Percentiles rank a stretch among this genome's conserved stretches.
These are phyloP conservation scores for Batkoa obscura DNA, from an alignment of 371 early-diverging fungal species.

Conservation along the genomic window DNA sequence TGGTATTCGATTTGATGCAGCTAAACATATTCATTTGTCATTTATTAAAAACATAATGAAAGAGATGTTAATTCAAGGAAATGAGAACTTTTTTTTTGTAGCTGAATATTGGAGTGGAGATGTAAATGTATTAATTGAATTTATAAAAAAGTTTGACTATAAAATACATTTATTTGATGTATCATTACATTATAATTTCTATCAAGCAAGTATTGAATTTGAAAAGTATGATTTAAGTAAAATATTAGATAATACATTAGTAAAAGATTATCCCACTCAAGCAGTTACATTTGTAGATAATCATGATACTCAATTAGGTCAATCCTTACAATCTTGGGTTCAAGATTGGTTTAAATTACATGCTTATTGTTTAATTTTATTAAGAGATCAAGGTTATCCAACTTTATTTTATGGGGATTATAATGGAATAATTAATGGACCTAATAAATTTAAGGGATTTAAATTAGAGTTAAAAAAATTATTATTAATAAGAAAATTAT, in stretches of 20 bases:
- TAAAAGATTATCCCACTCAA: conserved; percentile 6
- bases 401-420: conserved; percentile 15
- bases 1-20: conserved; percentile 21
- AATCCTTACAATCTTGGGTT: conserved; percentile 11
- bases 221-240: conserved; percentile 13
- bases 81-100: conserved; percentile 15
- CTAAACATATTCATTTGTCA: conserved; percentile 16
- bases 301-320: conserved; percentile 13
- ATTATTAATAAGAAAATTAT: conserved; percentile 12
- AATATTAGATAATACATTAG: conserved; percentile 14
- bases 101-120: conserved; percentile 16
- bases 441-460: conserved; percentile 8
- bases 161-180: conserved; percentile 18
- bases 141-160: conserved; percentile 11
- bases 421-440: conserved; percentile 10
- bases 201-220: conserved; percentile 10
- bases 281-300: conserved; percentile 13
- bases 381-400: conserved; percentile 12
- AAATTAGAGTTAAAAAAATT: conserved; percentile 11
- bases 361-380: conserved; percentile 12
- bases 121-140: conserved; percentile 10
- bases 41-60: conserved; percentile 15
- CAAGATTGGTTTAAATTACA: conserved; percentile 13
- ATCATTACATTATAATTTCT: conserved; percentile 17
- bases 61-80: conserved; percentile 10